These are phyloP conservation scores for Penicillium polonicum DNA, from an alignment of 2,329 filamentous ascomycete species.

Conservation along the genomic window DNA sequence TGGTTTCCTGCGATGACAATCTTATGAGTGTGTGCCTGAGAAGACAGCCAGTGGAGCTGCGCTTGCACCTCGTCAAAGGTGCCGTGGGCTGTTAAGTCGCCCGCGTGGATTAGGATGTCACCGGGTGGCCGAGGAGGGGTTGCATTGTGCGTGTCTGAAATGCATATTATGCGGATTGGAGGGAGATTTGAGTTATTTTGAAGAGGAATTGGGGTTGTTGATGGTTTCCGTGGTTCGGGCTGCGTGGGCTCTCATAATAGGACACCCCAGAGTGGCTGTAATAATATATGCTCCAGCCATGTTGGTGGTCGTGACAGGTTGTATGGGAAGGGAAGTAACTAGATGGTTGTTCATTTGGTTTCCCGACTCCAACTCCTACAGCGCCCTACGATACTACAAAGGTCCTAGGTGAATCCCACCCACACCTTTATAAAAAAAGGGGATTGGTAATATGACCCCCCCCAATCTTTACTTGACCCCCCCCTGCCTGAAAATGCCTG, in stretches of 20 bases:
- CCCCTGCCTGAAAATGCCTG: too few relatives aligned
- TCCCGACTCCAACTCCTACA: not conserved
- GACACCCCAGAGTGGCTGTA: not conserved
- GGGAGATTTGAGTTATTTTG: not conserved
- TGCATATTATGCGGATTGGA: conserved; percentile 27
- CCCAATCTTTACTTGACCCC: too few relatives aligned
- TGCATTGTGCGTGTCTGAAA: conserved; percentile 49
- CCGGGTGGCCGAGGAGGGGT: conserved; percentile 41
- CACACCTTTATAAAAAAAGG: too few relatives aligned
- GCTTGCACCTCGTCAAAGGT: conserved; percentile 43
- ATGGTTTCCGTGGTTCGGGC: not conserved
- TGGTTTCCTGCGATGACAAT: conserved; percentile 52
- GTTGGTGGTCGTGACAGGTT: not conserved
- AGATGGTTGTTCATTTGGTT: conserved; percentile 5
- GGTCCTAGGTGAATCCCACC: too few relatives aligned
- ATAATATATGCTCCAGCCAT: not conserved
- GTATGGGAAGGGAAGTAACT: conserved; percentile 5
- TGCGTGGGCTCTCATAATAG: not conserved
- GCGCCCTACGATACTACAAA: too few relatives aligned
- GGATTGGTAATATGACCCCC: too few relatives aligned
- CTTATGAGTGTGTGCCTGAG: conserved; percentile 45
- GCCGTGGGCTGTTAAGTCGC: conserved; percentile 51
- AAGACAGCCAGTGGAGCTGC: conserved; percentile 44
- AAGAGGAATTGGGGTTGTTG: not conserved
- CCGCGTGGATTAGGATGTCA: conserved; percentile 51